These are phyloP conservation scores for Talaromyces albobiverticillius DNA, from an alignment of 2,329 filamentous ascomycete species.

Conservation along the genomic window DNA sequence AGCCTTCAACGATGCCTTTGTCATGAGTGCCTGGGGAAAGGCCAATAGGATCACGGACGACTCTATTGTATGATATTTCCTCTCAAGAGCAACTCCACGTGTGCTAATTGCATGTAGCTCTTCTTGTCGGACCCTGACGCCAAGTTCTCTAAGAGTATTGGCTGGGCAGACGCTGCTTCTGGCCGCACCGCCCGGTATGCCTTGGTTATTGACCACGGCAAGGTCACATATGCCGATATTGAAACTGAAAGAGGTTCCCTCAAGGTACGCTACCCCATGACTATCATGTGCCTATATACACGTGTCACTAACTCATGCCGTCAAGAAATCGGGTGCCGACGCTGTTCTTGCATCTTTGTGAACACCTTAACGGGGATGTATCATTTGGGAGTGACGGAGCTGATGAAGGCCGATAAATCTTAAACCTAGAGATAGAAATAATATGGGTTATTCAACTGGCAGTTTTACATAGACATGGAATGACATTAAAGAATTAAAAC, in stretches of 20 bases:
- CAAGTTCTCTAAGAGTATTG: constrained; percentile 73
- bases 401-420: neutral
- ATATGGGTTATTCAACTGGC: neutral
- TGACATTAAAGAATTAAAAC: no score
- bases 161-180: constrained; percentile 64
- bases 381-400: neutral
- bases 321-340: constrained; percentile 39
- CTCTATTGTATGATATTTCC: constrained; percentile 51
- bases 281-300: neutral
- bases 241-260: constrained; percentile 52
- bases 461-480: no score
- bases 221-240: constrained; percentile 74
- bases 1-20: constrained; percentile 79
- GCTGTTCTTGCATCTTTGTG: constrained; percentile 39
- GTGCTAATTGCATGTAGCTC: constrained; percentile 46
- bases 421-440: neutral
- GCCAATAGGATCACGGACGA: constrained; percentile 75
- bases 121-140: constrained; percentile 73
- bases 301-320: neutral
- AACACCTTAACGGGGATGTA: constrained; percentile 11
- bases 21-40: constrained; percentile 89
- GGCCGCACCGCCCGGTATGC: constrained; percentile 77
- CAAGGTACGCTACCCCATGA: constrained; percentile 32
- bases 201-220: constrained; percentile 77
- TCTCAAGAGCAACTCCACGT: neutral